Conservation (phyloP, 495 filamentous ascomycete genomes). For the Penicillium desertorum region DNA sequence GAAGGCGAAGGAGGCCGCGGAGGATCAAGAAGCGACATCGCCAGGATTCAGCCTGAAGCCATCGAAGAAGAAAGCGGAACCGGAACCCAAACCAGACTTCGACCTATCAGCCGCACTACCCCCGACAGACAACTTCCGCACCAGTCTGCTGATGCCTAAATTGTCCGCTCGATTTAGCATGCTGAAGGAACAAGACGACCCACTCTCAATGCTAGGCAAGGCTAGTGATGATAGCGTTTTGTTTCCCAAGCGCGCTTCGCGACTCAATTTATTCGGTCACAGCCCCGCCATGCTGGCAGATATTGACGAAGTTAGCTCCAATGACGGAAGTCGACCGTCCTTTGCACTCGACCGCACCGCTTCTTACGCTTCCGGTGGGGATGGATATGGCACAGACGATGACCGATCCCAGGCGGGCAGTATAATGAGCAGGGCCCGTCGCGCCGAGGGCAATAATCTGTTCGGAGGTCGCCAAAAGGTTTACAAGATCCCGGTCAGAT, state of each 20-base stretch:
- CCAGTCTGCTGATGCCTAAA: slow-evolving; percentile 92
- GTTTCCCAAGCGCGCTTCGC: slow-evolving; percentile 75
- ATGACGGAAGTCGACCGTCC: slow-evolving; percentile 63
- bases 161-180: slow-evolving; percentile 96
- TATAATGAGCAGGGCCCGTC: slow-evolving; percentile 81
- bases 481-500: slow-evolving; percentile 75
- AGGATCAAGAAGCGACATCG: slow-evolving; percentile 20
- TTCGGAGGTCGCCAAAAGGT: slow-evolving; percentile 97
- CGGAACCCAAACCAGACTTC: slow-evolving; percentile 61
- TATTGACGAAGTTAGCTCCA: slow-evolving; percentile 85
- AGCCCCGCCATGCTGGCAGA: slow-evolving; percentile 63
- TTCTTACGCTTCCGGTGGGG: slow-evolving; percentile 53
- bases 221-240: slow-evolving; percentile 92
- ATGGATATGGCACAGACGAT: slow-evolving; percentile 69
- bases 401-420: slow-evolving; percentile 57
- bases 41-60: slow-evolving; percentile 39
- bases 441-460: slow-evolving; percentile 86
- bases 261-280: slow-evolving; percentile 57
- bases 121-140: slow-evolving; percentile 88
- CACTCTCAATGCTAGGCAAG: slow-evolving; percentile 81
- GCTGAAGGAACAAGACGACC: slow-evolving; percentile 90
- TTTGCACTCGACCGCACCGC: slow-evolving; percentile 51
- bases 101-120: slow-evolving; percentile 76
- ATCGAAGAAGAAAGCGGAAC: slow-evolving; percentile 54
- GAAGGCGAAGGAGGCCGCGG: slow-evolving; percentile 49